Conservation (phyloP, 73 alveolate species). For the Paramecium bursaria region DNA sequence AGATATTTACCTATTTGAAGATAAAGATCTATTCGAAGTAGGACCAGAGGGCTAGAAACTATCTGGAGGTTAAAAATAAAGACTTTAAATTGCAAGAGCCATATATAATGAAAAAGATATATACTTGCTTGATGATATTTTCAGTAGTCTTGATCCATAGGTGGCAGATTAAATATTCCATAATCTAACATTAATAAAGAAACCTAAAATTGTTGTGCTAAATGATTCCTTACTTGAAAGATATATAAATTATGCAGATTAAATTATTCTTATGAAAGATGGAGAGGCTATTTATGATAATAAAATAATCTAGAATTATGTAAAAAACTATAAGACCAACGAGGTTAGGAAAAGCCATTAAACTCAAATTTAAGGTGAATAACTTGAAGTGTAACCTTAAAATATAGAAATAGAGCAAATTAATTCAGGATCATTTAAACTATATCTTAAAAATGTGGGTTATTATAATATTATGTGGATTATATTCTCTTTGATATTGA, state of each 20-base stretch:
- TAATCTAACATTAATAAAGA: not conserved
- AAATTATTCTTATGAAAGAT: slow-evolving; percentile 4
- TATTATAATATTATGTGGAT: not conserved
- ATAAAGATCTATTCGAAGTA: slow-evolving; percentile 41
- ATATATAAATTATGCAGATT: slow-evolving; percentile 1
- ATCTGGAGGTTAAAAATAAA: slow-evolving; percentile 65
- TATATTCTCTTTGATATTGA: slow-evolving; percentile 2
- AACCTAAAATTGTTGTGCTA: slow-evolving; percentile 18
- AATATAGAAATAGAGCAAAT: not conserved
- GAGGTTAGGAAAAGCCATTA: not conserved
- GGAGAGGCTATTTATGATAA: slow-evolving; percentile 9
- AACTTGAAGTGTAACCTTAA: not conserved
- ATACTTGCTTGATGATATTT: slow-evolving; percentile 57
- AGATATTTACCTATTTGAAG: slow-evolving; percentile 76
- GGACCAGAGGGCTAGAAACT: slow-evolving; percentile 70
- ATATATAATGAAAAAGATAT: slow-evolving; percentile 20
- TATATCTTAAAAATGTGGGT: slow-evolving; percentile 30
- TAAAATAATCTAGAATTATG: not conserved
- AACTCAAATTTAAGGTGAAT: not conserved
- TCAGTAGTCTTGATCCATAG: slow-evolving; percentile 62
- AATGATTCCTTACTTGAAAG: slow-evolving; percentile 13
- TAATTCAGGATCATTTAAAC: not conserved
- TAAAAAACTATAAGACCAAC: not conserved
- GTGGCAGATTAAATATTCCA: slow-evolving; percentile 57
- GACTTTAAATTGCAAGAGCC: slow-evolving; percentile 57